These are phyloP conservation scores for Periconia sp. DNA, from an alignment of 2,329 filamentous ascomycete genomes.

Conservation along the genomic window DNA sequence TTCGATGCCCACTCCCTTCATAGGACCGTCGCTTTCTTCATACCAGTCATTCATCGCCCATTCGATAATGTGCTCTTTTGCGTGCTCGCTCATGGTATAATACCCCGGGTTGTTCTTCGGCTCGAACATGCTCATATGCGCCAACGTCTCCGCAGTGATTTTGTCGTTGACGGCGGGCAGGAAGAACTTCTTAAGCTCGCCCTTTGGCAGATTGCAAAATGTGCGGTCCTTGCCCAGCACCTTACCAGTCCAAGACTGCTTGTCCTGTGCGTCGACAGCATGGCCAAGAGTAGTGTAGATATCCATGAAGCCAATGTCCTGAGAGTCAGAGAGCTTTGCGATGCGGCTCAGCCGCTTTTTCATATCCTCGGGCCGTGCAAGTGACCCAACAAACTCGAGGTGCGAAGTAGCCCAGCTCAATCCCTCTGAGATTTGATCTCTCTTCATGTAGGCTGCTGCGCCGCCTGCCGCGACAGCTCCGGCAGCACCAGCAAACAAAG, in stretches of 20 bases:
- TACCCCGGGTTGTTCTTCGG: slow-evolving; percentile 75
- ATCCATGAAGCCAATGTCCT: slow-evolving; percentile 80
- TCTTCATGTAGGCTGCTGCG: slow-evolving; percentile 84
- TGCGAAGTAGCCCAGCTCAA: slow-evolving; percentile 87
- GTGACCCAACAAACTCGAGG: slow-evolving; percentile 89
- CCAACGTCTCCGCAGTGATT: slow-evolving; percentile 77
- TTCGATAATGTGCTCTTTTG: slow-evolving; percentile 67
- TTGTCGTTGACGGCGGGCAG: slow-evolving; percentile 71
- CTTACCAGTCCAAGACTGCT: slow-evolving; percentile 54
- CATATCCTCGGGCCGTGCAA: slow-evolving; percentile 83
- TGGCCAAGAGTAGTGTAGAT: slow-evolving; percentile 84
- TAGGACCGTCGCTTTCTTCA: slow-evolving; percentile 49
- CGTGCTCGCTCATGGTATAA: slow-evolving; percentile 68
- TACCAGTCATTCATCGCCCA: slow-evolving; percentile 75
- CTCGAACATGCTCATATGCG: slow-evolving; percentile 84
- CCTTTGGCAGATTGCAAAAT: slow-evolving; percentile 73
- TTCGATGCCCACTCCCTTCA: slow-evolving; percentile 28
- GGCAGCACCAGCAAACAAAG: slow-evolving; percentile 81
- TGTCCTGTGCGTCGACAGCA: slow-evolving; percentile 60
- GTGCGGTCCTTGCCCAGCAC: slow-evolving; percentile 76
- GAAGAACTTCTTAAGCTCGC: slow-evolving; percentile 38
- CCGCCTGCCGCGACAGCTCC: slow-evolving; percentile 83
- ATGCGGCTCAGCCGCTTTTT: slow-evolving; percentile 74
- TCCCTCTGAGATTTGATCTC: slow-evolving; percentile 78
- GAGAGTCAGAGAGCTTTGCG: slow-evolving; percentile 66